phyloP scores from a whole-genome alignment of 805 yeast species.

The Deakozyma indianensis region DNA sequence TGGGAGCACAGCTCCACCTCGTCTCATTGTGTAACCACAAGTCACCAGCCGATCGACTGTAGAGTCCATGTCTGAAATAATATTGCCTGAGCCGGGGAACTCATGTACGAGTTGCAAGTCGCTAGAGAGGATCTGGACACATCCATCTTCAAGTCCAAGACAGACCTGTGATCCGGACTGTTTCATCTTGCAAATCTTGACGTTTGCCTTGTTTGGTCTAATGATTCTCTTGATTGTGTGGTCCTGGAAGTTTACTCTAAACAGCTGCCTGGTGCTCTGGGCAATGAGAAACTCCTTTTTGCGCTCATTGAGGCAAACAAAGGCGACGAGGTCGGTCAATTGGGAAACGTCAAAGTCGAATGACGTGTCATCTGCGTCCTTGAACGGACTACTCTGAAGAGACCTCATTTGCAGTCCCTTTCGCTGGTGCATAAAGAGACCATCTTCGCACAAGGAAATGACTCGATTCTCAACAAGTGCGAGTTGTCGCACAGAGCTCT shows the following conservation, averaged over 20 bases:
- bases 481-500: background rate
- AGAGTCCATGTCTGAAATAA: conserved; percentile 24
- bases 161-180: background rate
- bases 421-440: background rate
- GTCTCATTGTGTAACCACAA: conserved; percentile 56
- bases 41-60: conserved; percentile 33
- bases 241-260: background rate
- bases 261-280: background rate
- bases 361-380: background rate
- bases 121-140: background rate
- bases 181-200: background rate
- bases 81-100: conserved; percentile 23
- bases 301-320: background rate
- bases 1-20: conserved; percentile 36
- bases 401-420: background rate
- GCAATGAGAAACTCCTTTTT: background rate
- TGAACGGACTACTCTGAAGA: background rate
- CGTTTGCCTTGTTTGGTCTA: background rate
- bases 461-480: background rate
- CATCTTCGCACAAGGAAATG: background rate
- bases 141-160: background rate
- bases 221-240: background rate
- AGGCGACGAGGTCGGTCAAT: background rate
- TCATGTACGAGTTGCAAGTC: conserved; percentile 9
- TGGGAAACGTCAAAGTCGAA: background rate